Conservation (phyloP, 441 rosid species). For the Manihot esculenta region DNA sequence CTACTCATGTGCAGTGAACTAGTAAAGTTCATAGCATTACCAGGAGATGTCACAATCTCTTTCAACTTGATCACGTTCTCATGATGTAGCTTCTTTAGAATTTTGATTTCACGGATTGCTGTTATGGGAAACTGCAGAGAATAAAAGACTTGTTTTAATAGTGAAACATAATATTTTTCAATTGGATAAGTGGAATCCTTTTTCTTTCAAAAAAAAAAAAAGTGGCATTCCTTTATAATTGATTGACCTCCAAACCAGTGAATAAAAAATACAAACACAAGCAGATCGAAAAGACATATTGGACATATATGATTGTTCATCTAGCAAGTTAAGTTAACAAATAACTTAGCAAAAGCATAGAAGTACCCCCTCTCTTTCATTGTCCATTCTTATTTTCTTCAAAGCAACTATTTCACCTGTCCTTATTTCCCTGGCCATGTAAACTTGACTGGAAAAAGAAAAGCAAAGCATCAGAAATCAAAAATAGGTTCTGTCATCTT, state of each 20-base stretch:
- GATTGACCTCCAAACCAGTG: background rate
- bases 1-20: background rate
- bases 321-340: background rate
- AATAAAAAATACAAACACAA: background rate
- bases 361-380: conserved; percentile 78
- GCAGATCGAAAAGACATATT: background rate
- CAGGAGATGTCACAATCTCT: conserved; percentile 93
- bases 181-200: background rate
- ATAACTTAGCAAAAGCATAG: background rate
- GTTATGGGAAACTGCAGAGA: conserved; percentile 80
- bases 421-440: conserved; percentile 74
- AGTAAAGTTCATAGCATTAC: conserved; percentile 31
- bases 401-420: conserved; percentile 72
- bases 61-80: conserved; percentile 86
- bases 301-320: background rate
- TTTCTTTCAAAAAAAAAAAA: too few species aligned
- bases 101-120: conserved; percentile 93
- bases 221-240: background rate
- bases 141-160: background rate
- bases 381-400: conserved; percentile 82
- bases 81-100: conserved; percentile 86
- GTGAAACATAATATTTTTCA: background rate
- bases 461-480: background rate
- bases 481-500: background rate
- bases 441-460: conserved; percentile 71